Evolutionary conservation across 208 protist genomes (phyloP), one percentile per base, ranked within the genome.

Genomic region (Trypanosoma theileri): DNA sequence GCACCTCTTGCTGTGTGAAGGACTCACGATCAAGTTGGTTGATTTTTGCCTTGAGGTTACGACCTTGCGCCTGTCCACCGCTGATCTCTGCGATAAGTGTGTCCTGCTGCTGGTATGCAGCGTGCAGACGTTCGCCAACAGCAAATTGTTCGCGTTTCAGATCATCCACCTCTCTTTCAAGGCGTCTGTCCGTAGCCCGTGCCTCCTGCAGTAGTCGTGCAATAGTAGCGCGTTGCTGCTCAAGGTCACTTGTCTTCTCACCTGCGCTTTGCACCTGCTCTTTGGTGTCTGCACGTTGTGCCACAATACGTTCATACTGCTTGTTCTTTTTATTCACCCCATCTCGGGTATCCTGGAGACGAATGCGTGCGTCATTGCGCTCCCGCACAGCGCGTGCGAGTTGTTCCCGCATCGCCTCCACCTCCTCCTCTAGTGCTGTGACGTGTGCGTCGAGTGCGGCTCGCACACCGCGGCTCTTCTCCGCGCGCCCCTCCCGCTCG

Each of bases 1-100:
- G 81, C 9, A 98, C 66, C 51, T 96, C 91, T 75, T 98, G 94
- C 77, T 97, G 94, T 66, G 92, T 79, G 57, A 97, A 88, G 41
- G 89, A 83, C 64, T 95, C 88, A 13, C 58, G 53, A 68, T 98
- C 94, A 4, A 97, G 80, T 67, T 96, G 85, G 50, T 68, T 56
- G 41, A 97, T 92, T 59, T 95, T 93, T 12, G 80, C 73, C 21
- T 73, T 79, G 64, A 96, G 80, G 76, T 96, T 97, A 69, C 93
- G 95, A 16, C 82, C 82, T 59, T 95, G 82, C 59, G 88, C 61
- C 68, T 97, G 87, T 0, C 85, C 78, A 21, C 94, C 94, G 44
- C 51, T 79, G 48, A 98, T 93, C 51, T 98, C 89, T 21, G 93
- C 81, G 11, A 97, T 73, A 22, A 79, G 50, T 19, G 79, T 80